These are phyloP conservation scores for Sordariomycetes sp. DNA, from an alignment of 2,329 filamentous ascomycete genomes.

Conservation along the genomic window DNA sequence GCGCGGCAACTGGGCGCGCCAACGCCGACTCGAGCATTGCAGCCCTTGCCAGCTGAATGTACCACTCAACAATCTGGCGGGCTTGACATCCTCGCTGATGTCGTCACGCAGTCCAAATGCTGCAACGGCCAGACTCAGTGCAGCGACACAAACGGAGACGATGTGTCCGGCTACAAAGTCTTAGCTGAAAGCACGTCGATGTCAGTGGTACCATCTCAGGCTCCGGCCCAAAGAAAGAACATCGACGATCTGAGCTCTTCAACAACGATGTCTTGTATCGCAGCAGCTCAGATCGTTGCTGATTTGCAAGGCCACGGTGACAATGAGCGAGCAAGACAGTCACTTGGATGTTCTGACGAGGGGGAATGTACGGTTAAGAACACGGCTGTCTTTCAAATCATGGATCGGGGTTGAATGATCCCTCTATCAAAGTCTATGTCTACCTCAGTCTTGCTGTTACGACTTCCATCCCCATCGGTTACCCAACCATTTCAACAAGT, in stretches of 20 bases:
- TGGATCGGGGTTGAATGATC: constrained; percentile 12
- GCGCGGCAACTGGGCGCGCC: too few relatives aligned
- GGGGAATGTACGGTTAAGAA: constrained; percentile 22
- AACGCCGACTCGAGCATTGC: too few relatives aligned
- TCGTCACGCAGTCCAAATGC: constrained; percentile 15
- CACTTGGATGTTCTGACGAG: constrained; percentile 18
- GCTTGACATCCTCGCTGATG: constrained; percentile 27
- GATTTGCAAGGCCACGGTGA: constrained; percentile 26
- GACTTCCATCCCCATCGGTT: constrained; percentile 29
- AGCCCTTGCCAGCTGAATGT: too few relatives aligned
- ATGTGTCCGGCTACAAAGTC: too few relatives aligned
- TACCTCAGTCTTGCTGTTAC: too few relatives aligned
- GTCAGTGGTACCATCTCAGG: too few relatives aligned
- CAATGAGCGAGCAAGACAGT: constrained; percentile 12
- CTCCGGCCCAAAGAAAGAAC: constrained; percentile 11
- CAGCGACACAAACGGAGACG: too few relatives aligned
- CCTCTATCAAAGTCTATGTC: neutral
- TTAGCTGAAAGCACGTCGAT: too few relatives aligned
- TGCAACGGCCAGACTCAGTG: constrained; percentile 12
- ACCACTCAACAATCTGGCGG: constrained; percentile 28
- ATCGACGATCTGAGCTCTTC: constrained; percentile 14
- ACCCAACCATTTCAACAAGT: constrained; percentile 55
- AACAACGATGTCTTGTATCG: constrained; percentile 23
- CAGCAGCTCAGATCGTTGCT: constrained; percentile 26
- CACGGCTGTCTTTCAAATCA: constrained; percentile 20